phyloP scores from a whole-genome alignment of 208 protist genomes.

The Wallacemonas sp. region DNA sequence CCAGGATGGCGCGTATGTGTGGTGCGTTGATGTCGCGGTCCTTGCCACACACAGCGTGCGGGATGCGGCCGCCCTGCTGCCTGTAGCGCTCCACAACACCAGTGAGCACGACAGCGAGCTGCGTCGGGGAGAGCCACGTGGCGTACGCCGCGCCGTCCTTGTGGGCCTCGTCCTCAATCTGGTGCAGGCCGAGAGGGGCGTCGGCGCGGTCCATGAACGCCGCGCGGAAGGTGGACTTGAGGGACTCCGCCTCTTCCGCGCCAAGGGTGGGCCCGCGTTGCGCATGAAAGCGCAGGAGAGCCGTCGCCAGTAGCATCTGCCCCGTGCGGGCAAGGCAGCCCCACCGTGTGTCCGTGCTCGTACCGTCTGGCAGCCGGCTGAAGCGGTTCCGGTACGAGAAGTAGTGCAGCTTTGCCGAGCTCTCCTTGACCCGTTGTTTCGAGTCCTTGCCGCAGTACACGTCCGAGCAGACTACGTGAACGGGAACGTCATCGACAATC shows the following conservation, averaged over 20 bases:
- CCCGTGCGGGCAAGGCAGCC: conserved; percentile 91
- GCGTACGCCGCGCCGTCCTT: conserved; percentile 47
- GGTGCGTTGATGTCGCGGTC: conserved; percentile 33
- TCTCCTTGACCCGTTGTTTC: conserved; percentile 31
- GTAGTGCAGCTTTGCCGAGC: conserved; percentile 52
- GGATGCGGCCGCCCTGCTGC: conserved; percentile 26
- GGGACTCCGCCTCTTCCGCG: conserved; percentile 7
- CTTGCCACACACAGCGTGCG: conserved; percentile 32
- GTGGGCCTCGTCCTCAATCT: conserved; percentile 45
- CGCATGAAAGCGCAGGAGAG: conserved; percentile 41
- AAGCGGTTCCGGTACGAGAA: conserved; percentile 88
- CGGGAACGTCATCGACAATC: conserved; percentile 19
- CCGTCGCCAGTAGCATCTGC: conserved; percentile 84
- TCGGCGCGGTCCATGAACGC: conserved; percentile 63
- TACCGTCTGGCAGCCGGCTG: conserved; percentile 49
- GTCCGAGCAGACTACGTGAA: conserved; percentile 41
- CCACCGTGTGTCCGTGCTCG: conserved; percentile 83
- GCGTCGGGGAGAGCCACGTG: conserved; percentile 62
- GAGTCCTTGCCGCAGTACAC: conserved; percentile 36
- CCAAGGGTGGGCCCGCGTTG: background rate
- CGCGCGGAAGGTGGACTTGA: conserved; percentile 9
- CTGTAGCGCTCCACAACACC: conserved; percentile 24
- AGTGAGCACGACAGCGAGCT: conserved; percentile 37
- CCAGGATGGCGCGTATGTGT: conserved; percentile 26
- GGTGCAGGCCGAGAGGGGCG: conserved; percentile 76